Evolutionary conservation across 768 basidiomycete genomes (phyloP).

Genomic region (Trametes villosa): DNA sequence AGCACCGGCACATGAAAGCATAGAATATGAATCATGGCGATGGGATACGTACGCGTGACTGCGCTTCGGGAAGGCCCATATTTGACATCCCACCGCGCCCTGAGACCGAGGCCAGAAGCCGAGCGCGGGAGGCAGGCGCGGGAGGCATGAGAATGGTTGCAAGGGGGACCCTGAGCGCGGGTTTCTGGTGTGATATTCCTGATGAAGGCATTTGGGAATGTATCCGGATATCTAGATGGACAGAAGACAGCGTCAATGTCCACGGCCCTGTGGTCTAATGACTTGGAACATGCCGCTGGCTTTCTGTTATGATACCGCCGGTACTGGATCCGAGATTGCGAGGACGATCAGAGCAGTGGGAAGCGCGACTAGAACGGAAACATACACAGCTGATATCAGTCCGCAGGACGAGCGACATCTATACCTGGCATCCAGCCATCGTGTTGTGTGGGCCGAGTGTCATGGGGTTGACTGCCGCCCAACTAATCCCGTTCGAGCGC

Average conservation of each 20-base stretch:
- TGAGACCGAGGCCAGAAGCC: slow-evolving; percentile 17
- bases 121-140: slow-evolving; percentile 7
- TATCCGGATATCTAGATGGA: slow-evolving; percentile 20
- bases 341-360: slow-evolving; percentile 14
- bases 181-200: slow-evolving; percentile 2
- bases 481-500: background rate
- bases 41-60: slow-evolving; percentile 3
- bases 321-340: slow-evolving; percentile 15
- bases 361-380: slow-evolving; percentile 1
- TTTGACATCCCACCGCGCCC: background rate
- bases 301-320: slow-evolving; percentile 16
- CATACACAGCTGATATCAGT: background rate
- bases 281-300: slow-evolving; percentile 8
- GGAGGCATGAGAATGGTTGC: slow-evolving; percentile 9
- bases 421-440: background rate
- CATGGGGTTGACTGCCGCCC: background rate
- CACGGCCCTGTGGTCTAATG: slow-evolving; percentile 11
- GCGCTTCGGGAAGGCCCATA: slow-evolving; percentile 10
- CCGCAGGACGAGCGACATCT: background rate
- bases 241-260: slow-evolving; percentile 9
- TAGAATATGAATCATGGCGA: background rate
- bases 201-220: slow-evolving; percentile 8
- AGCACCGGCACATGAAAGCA: background rate
- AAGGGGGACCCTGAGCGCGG: slow-evolving; percentile 12
- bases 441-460: background rate